phyloP scores from a whole-genome alignment of 768 basidiomycete genomes.

The Cyclocybe aegerita region DNA sequence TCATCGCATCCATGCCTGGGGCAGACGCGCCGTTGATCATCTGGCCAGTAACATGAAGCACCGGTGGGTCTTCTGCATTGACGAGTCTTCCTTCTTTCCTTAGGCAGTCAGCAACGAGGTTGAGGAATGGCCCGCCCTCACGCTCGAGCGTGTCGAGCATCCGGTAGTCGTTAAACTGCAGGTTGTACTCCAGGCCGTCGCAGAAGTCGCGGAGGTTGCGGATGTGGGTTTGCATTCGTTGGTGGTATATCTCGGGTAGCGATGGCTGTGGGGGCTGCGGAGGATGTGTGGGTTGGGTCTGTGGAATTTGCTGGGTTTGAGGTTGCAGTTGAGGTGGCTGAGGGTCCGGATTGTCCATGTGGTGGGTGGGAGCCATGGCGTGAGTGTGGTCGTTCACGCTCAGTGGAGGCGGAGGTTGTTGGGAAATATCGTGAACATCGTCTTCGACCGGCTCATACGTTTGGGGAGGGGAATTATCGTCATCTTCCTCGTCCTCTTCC shows the following conservation, averaged over 20 bases:
- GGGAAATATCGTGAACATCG: not conserved
- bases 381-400: not conserved
- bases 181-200: slow-evolving; percentile 44
- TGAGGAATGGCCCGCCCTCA: slow-evolving; percentile 39
- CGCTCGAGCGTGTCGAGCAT: slow-evolving; percentile 42
- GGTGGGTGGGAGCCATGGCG: not conserved
- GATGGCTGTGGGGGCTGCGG: slow-evolving; percentile 12
- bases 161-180: slow-evolving; percentile 43
- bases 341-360: slow-evolving; percentile 1
- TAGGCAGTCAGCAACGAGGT: slow-evolving; percentile 38
- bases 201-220: slow-evolving; percentile 43
- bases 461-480: not conserved
- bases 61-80: slow-evolving; percentile 4
- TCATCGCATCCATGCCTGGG: not conserved
- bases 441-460: not conserved
- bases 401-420: not conserved
- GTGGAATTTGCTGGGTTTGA: slow-evolving; percentile 1
- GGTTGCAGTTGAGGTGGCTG: not conserved
- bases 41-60: not conserved
- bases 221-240: slow-evolving; percentile 42
- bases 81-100: slow-evolving; percentile 35
- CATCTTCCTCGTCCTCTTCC: slow-evolving; percentile 10
- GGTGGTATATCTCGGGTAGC: slow-evolving; percentile 26
- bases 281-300: slow-evolving; percentile 2
- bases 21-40: not conserved